Evolutionary conservation across 2,329 filamentous ascomycete species (phyloP), one percentile per base, ranked within the genome.

Genomic region (Pyricularia pennisetigena): DNA sequence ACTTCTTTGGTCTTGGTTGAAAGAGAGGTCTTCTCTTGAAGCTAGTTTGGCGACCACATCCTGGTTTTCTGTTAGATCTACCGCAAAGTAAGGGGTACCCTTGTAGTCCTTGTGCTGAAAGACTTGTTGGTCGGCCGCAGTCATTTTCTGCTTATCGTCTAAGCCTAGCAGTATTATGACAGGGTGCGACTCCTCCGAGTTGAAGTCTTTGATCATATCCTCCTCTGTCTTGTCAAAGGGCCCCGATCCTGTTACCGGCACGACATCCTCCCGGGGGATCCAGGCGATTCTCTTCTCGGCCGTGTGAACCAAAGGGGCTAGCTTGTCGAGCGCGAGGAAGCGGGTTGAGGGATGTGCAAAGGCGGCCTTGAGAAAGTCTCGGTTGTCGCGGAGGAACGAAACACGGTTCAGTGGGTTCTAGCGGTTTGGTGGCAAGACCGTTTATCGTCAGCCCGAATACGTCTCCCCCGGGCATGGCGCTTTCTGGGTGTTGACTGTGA

Each of bases 151-250:
- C 72, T 77, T 78, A 73, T 97, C 93, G 72, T 97, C 88, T 65
- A 97, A 79, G 0, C 94, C 94, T 30, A 98, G 81, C 76, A 98
- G 97, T 67, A 98, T 82, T 67, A 97, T 82, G 70, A 92, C 85
- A 3, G 93, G 90, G 24, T 82, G 78, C 20, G 87, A 87, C 68
- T 85, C 80, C 4, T 83, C 80, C 32, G 92, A 96, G 79, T 97
- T 89, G 77, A 89, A 97, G 35, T 83, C 81, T 74, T 86, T 86
- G 70, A 96, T 84, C 72, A 89, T 76, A 64, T 95, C 88, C 72
- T 89, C 88, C 76, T 98, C 94, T 1, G 83, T 82, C 72, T 85
- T 83, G 24, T 82, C 83, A 76, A 93, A 97, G 0, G 90, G 88
- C 68, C 92, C 86, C 1, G 84, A 74, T 1, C 92, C 91, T 24